Conservation (phyloP, 2,329 filamentous ascomycete species). For the Sarocladium oryzae region DNA sequence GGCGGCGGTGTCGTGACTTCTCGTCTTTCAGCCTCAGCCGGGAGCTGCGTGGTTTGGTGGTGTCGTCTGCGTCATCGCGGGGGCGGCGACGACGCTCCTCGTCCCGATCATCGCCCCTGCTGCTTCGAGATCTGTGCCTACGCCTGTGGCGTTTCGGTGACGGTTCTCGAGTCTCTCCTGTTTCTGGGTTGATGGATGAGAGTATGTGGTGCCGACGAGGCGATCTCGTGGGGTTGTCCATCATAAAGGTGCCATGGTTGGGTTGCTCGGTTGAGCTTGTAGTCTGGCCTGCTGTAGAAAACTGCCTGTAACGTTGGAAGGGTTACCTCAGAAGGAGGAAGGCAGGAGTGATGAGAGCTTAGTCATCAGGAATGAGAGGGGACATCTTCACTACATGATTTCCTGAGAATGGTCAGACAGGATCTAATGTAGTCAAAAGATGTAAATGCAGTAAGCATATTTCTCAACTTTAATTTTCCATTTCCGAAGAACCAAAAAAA, state of each 20-base stretch:
- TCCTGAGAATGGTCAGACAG: background rate
- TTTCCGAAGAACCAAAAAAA: background rate
- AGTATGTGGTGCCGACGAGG: slow-evolving; percentile 41
- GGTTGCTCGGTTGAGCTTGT: background rate
- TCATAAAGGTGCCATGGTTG: slow-evolving; percentile 21
- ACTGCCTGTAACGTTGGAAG: background rate
- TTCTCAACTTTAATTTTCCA: background rate
- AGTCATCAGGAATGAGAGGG: background rate
- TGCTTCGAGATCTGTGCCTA: background rate
- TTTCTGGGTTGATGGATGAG: slow-evolving; percentile 38
- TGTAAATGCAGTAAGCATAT: background rate
- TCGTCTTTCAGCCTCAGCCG: slow-evolving; percentile 28
- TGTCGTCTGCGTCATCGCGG: slow-evolving; percentile 9
- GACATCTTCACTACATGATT: background rate
- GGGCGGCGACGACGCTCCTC: background rate
- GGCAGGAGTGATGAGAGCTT: background rate
- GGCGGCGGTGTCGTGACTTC: slow-evolving; percentile 19
- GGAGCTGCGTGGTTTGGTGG: slow-evolving; percentile 20
- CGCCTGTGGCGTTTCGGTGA: slow-evolving; percentile 5
- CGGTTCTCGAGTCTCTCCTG: slow-evolving; percentile 11
- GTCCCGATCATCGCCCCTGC: background rate
- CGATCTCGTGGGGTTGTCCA: slow-evolving; percentile 27
- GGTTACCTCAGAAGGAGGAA: slow-evolving; percentile 7
- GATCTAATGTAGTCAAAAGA: background rate
- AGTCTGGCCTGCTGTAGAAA: too few species aligned